Evolutionary conservation across 805 yeast genomes (phyloP), one percentile per base, ranked within the genome.

Genomic region (Wickerhamiella kurtzmanii): DNA sequence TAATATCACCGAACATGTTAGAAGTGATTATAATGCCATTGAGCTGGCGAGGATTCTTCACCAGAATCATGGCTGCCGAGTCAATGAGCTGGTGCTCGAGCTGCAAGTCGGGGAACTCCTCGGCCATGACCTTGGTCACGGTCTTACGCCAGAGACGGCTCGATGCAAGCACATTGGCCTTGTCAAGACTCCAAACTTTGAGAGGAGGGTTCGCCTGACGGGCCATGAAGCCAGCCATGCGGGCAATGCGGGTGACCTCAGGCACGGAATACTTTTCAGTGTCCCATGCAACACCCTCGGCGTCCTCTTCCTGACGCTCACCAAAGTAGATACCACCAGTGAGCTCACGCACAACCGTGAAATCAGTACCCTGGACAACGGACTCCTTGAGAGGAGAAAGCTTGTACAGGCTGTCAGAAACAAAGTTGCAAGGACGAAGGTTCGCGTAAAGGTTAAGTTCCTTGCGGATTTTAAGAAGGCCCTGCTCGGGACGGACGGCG

Each of bases 291-390:
- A 77, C 75, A 53, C 89, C 86, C 45, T 76, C 73, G 46, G 88
- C 89, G 43, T 80, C 84, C 60, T 88, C 97, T 70, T 92, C 98
- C 59, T 76, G 75, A 68, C 97, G 78, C 60, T 85, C 94, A 53
- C 98, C 98, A 63, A 92, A 92, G 72, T 92, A 92, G 55, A 92
- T 92, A 57, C 98, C 98, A 50, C 98, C 98, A 35, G 89, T 96
- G 54, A 92, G 76, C 68, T 92, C 98, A 67, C 98, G 82, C 39
- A 89, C 96, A 53, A 92, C 95, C 48, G 79, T 76, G 63, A 92
- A 84, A 65, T 92, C 82, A 36, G 96, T 87, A 43, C 98, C 98
- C 58, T 71, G 76, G 50, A 84, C 97, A 53, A 81, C 72, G 53
- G 87, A 87, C 22, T 82, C 68, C 65, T 81, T 86, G 61, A 92